Evolutionary conservation across 441 rosid genomes (phyloP).

Genomic region (Jatropha podagrica): DNA sequence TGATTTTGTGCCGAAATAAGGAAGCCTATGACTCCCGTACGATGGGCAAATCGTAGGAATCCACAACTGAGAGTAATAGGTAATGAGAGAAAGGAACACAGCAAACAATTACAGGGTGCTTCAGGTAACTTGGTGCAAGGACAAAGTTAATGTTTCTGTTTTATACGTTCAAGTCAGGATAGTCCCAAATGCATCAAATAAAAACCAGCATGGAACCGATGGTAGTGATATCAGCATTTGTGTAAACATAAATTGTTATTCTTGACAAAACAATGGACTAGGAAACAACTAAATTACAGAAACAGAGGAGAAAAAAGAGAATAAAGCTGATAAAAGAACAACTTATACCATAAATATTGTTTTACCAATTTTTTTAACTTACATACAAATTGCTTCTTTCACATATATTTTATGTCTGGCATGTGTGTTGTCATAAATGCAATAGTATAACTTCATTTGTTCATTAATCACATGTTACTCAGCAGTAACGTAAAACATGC

Average conservation of each 20-base stretch:
- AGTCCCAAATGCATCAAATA: not conserved
- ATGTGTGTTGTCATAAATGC: not conserved
- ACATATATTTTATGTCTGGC: not conserved
- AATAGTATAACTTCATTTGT: not conserved
- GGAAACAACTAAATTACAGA: not conserved
- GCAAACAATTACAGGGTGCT: slow-evolving; percentile 8
- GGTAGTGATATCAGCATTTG: too few species aligned
- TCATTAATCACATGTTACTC: not conserved
- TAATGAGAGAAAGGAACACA: not conserved
- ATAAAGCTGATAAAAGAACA: not conserved
- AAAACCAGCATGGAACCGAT: not conserved
- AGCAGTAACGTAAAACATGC: slow-evolving; percentile 2
- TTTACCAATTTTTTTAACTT: not conserved
- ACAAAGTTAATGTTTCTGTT: not conserved
- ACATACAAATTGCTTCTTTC: not conserved
- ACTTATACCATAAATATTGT: not conserved
- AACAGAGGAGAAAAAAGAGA: not conserved
- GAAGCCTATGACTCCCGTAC: too few species aligned
- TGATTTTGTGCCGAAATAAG: too few species aligned
- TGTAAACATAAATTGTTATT: not conserved
- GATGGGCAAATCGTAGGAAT: too few species aligned
- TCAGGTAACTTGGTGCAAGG: not conserved
- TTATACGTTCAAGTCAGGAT: not conserved
- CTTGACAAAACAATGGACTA: not conserved
- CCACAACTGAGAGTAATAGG: not conserved